A percentile compares a stretch with the other conserved stretches of the same genome.
Conservation (phyloP, 768 basidiomycete genomes). For the Peribolospora baueri region DNA sequence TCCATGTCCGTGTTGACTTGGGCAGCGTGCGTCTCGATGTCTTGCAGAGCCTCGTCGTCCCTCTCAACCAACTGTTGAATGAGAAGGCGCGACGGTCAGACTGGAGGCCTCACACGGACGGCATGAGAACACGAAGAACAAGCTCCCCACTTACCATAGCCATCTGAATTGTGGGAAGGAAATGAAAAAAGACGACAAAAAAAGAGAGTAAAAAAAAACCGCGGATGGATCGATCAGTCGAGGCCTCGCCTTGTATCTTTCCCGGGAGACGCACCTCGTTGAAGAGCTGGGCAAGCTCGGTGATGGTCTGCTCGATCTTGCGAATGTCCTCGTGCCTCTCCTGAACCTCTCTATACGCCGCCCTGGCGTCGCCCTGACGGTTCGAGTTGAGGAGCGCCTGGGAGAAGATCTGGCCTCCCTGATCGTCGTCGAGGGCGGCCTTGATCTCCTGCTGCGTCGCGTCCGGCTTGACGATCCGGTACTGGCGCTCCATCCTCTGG, state of each 20-base stretch:
- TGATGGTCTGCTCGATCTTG: slow-evolving; percentile 61
- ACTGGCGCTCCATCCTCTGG: slow-evolving; percentile 25
- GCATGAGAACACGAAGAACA: no score
- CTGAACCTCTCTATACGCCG: slow-evolving; percentile 68
- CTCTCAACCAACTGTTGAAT: no score
- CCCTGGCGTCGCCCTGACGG: slow-evolving; percentile 56
- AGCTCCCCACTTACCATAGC: slow-evolving; percentile 44
- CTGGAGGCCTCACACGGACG: no score
- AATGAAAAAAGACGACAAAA: not conserved
- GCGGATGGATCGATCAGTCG: not conserved
- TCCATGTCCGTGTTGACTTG: slow-evolving; percentile 44
- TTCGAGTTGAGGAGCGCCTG: slow-evolving; percentile 40
- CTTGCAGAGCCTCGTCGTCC: slow-evolving; percentile 43
- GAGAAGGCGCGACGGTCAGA: no score
- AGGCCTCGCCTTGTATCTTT: not conserved
- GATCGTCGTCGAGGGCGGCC: slow-evolving; percentile 10
- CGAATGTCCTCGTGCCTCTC: slow-evolving; percentile 63
- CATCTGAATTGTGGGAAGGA: slow-evolving; percentile 29
- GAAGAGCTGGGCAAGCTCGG: slow-evolving; percentile 72
- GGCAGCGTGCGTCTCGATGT: slow-evolving; percentile 37
- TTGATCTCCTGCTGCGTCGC: slow-evolving; percentile 14
- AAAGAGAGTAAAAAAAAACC: not conserved
- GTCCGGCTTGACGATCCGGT: slow-evolving; percentile 21
- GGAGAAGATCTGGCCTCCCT: not conserved
- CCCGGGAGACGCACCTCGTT: slow-evolving; percentile 32